Evolutionary conservation across 768 basidiomycete genomes (phyloP).

Genomic region (Suillus ampliporus): DNA sequence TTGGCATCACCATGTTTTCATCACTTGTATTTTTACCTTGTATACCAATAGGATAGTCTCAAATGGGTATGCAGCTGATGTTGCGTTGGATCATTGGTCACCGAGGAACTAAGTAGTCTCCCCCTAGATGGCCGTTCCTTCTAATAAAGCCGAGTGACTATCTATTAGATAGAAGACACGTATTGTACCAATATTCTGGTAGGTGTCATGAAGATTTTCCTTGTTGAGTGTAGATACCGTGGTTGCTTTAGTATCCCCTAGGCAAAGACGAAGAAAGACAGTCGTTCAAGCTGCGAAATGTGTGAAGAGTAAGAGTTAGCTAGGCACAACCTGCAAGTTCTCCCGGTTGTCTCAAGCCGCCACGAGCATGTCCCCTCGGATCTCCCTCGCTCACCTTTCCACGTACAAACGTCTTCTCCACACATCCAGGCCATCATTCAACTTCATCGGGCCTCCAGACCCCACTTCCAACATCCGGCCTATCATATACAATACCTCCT

Average conservation of each 20-base stretch:
- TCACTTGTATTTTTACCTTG: slow-evolving; percentile 7
- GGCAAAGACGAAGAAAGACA: too few species aligned
- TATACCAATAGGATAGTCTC: not conserved
- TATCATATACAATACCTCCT: slow-evolving; percentile 71
- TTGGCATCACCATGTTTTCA: not conserved
- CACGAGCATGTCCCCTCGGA: not conserved
- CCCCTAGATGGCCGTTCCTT: too few species aligned
- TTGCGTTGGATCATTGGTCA: not conserved
- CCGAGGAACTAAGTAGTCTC: not conserved
- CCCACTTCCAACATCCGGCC: slow-evolving; percentile 82
- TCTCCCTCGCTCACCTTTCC: not conserved
- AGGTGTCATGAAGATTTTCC: too few species aligned
- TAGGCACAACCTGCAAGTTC: too few species aligned
- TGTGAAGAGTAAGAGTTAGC: too few species aligned
- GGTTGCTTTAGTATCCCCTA: too few species aligned
- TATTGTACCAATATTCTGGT: not conserved
- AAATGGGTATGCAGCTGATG: not conserved
- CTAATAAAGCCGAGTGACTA: too few species aligned
- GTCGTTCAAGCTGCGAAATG: not conserved
- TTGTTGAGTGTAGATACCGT: too few species aligned
- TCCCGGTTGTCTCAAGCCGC: not conserved
- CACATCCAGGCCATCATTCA: slow-evolving; percentile 31
- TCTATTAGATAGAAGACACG: slow-evolving; percentile 4
- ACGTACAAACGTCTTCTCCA: slow-evolving; percentile 21
- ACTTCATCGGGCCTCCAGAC: slow-evolving; percentile 73